Base-by-base conservation (phyloP, 176 grass and related monocot species). In the Lolium rigidum region DNA sequence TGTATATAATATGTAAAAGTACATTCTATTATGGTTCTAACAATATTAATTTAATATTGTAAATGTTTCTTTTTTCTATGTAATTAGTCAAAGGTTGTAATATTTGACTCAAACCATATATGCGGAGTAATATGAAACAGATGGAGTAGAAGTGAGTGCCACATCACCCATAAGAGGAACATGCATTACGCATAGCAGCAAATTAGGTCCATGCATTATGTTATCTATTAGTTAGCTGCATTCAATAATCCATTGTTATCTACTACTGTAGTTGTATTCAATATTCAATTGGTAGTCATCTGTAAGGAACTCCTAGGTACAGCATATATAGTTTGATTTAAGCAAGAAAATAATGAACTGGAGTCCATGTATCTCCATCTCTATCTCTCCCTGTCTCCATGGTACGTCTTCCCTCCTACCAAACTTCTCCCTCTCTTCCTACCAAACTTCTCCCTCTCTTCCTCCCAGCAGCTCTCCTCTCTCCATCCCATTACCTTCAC, bases 321-420 rank as follows among this genome's bases (percentile, higher is more conserved):
- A 60, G 38, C 26, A 43, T 24, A 57, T 83, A 46, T 83, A 38
- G 67, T 59, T 73, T 18, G 55, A 18, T 74, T 83, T 62, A 74
- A 83, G 22, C 37, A 73, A 74, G 39, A 74, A 71, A 83, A 49
- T 15, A 83, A 83, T 20, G 74, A 73, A 74, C 55, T 83, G 71
- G 56, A 35, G 11, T 7, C 25, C 70, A 83, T 61, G 9, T 56
- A 55, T 82, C 64, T 39, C 37, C 56, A 70, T 82, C 65, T 71
- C 66, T 65, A 10, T 69, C 17, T 68, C 3, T 68, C 9, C 17
- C 38, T 65, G 59, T 25, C 21, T 59, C 67, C 18, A 15, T 47
- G 41, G 39, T 61, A 69, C 55, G 74, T 58, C 81, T 44, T 83
- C 37, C 31, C 67, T 46, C n/a, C n/a, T 59, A 37, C 6, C 59